phyloP scores from a whole-genome alignment of 345 rosid species.

The Arabis alpina region DNA sequence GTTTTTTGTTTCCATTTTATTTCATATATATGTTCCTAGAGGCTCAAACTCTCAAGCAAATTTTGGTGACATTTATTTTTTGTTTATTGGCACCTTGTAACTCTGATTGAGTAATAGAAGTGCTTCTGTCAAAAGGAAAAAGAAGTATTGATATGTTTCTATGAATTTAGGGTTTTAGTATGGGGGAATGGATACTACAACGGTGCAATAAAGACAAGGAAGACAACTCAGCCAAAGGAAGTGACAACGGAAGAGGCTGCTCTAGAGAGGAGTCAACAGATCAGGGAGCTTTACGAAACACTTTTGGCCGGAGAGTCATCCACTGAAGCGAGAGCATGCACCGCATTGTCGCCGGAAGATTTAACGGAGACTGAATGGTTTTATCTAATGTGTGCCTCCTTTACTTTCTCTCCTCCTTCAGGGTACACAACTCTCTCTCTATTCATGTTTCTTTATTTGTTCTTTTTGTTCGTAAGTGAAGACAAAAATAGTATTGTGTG shows the following conservation, averaged over 20 bases:
- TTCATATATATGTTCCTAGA: too few relatives aligned
- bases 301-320: conserved; percentile 75
- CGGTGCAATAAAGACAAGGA: conserved; percentile 95
- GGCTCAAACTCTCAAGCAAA: too few relatives aligned
- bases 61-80: too few relatives aligned
- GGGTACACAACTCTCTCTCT: conserved; percentile 62
- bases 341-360: conserved; percentile 93
- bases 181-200: conserved; percentile 98
- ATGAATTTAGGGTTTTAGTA: conserved; percentile 58
- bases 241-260: conserved; percentile 89
- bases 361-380: conserved; percentile 97
- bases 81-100: too few relatives aligned
- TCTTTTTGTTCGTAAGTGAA: background rate
- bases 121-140: too few relatives aligned
- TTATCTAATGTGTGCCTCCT: conserved; percentile 95
- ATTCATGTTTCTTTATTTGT: conserved; percentile 10
- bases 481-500: conserved; percentile 39
- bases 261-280: conserved; percentile 92
- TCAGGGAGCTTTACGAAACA: conserved; percentile 87
- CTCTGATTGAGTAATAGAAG: too few relatives aligned
- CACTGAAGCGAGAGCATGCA: conserved; percentile 59
- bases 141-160: background rate
- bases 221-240: conserved; percentile 94
- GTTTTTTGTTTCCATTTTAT: background rate
- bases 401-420: conserved; percentile 76